A percentile compares a stretch with the other conserved stretches of the same genome.
Evolutionary conservation across 1,139 yeast species (phyloP).

Genomic region (Kluyveromyces sp.): DNA sequence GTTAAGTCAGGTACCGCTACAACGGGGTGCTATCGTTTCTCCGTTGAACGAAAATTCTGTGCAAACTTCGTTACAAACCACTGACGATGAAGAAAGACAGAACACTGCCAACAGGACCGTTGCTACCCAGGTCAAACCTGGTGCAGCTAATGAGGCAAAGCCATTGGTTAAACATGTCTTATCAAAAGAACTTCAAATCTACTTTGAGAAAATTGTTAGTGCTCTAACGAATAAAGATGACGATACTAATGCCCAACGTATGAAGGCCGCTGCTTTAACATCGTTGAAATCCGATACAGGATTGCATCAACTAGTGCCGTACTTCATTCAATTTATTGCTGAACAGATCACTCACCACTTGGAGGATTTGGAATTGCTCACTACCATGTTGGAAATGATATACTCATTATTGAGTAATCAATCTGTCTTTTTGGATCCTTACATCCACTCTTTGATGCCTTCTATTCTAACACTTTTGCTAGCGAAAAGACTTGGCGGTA

Average conservation of each 20-base stretch:
- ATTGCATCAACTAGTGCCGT: constrained; percentile 91
- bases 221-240: constrained; percentile 49
- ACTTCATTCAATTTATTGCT: constrained; percentile 90
- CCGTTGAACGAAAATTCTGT: constrained; percentile 32
- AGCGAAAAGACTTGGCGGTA: constrained; percentile 81
- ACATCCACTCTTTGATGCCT: constrained; percentile 94
- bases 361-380: constrained; percentile 59
- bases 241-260: constrained; percentile 42
- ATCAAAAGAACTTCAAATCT: constrained; percentile 86
- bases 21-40: constrained; percentile 63
- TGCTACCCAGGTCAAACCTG: constrained; percentile 35
- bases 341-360: constrained; percentile 90
- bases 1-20: constrained; percentile 50
- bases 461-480: constrained; percentile 81
- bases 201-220: constrained; percentile 83
- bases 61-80: constrained; percentile 26
- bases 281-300: constrained; percentile 91
- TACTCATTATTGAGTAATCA: constrained; percentile 79
- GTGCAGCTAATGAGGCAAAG: constrained; percentile 64
- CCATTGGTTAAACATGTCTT: constrained; percentile 96
- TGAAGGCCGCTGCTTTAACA: constrained; percentile 72
- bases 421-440: constrained; percentile 88
- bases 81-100: constrained; percentile 12
- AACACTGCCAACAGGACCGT: constrained; percentile 29
- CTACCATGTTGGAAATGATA: constrained; percentile 87